These are phyloP conservation scores for Xylaria sp. DNA, from an alignment of 495 filamentous ascomycete species.

Conservation along the genomic window DNA sequence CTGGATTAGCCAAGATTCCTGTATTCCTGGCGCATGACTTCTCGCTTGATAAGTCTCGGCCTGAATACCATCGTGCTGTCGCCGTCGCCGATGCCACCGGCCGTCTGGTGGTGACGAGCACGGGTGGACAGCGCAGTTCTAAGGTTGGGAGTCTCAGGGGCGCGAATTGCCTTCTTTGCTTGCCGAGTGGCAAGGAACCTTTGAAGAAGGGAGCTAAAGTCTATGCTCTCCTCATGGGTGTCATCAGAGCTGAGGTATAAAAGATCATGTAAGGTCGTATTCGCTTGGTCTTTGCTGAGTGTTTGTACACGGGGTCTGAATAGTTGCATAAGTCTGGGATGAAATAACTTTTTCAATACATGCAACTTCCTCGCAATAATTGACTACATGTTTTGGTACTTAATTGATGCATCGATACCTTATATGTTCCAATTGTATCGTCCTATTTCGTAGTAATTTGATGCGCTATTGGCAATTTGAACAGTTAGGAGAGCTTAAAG, in stretches of 20 bases:
- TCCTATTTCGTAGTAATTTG: background rate
- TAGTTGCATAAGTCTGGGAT: background rate
- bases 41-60: slow-evolving; percentile 70
- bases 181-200: slow-evolving; percentile 62
- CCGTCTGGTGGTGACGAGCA: slow-evolving; percentile 76
- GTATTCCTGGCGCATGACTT: slow-evolving; percentile 78
- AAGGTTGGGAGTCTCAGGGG: slow-evolving; percentile 84
- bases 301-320: background rate
- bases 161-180: slow-evolving; percentile 84
- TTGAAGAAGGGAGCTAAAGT: slow-evolving; percentile 53
- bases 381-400: background rate
- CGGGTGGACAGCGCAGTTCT: slow-evolving; percentile 88
- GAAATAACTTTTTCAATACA: background rate
- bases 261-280: background rate
- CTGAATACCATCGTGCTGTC: slow-evolving; percentile 87
- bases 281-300: background rate
- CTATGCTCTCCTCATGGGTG: slow-evolving; percentile 53
- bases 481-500: too few relatives aligned
- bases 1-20: slow-evolving; percentile 72
- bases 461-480: background rate
- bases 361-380: background rate
- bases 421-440: background rate
- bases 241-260: slow-evolving; percentile 40
- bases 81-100: slow-evolving; percentile 67
- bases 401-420: background rate